Evolutionary conservation across 1,284 basidiomycete species (phyloP).

Genomic region (Puccinia coronata): DNA sequence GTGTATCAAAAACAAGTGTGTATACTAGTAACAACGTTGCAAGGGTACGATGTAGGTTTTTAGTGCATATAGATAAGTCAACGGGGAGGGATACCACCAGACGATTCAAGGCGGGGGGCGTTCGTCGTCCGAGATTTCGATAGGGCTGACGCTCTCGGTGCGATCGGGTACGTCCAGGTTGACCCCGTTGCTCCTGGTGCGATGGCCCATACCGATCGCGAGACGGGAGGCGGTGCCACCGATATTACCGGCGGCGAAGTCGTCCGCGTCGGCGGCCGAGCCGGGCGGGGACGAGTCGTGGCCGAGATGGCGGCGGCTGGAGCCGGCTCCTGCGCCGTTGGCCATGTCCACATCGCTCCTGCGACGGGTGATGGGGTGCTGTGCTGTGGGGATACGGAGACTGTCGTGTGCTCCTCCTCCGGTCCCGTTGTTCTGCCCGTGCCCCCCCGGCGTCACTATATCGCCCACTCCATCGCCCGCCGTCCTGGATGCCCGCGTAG

Average conservation of each 20-base stretch:
- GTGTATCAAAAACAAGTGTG: not conserved
- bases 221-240: not conserved
- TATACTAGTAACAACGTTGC: not conserved
- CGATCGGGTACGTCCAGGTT: slow-evolving; percentile 31
- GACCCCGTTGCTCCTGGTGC: slow-evolving; percentile 10
- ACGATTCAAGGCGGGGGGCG: slow-evolving; percentile 38
- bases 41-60: too few relatives aligned
- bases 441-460: not conserved
- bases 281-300: not conserved
- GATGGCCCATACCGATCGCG: not conserved
- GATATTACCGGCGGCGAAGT: not conserved
- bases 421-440: not conserved
- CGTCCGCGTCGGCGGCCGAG: not conserved
- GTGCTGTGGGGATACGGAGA: slow-evolving; percentile 2
- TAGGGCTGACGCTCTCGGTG: slow-evolving; percentile 24
- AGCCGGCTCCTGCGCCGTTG: not conserved
- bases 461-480: not conserved
- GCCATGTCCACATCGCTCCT: slow-evolving; percentile 29
- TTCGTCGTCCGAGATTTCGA: slow-evolving; percentile 48
- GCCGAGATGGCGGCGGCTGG: not conserved
- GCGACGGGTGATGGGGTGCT: slow-evolving; percentile 14
- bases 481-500: slow-evolving; percentile 2
- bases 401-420: not conserved
- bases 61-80: too few relatives aligned
- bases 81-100: too few relatives aligned